phyloP scores from a whole-genome alignment of 1,284 basidiomycete species.

The Omphalotus olearius region DNA sequence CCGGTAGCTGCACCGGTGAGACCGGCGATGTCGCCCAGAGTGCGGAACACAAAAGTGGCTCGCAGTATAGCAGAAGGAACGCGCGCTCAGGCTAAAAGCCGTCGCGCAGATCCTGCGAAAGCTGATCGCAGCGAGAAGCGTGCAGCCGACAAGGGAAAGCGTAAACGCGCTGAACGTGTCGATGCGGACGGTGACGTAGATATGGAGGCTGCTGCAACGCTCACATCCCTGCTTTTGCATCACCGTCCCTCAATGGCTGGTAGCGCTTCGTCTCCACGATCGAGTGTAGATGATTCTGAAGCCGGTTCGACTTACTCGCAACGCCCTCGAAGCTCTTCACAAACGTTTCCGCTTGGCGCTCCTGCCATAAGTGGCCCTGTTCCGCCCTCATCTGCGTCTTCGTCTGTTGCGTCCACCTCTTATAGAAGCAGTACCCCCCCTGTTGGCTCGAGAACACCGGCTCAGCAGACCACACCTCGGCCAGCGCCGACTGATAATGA shows the following conservation, averaged over 20 bases:
- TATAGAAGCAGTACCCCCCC: conserved; percentile 27
- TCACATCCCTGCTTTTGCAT: conserved; percentile 65
- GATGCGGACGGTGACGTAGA: conserved; percentile 57
- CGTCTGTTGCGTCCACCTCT: conserved; percentile 14
- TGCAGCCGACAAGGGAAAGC: conserved; percentile 22
- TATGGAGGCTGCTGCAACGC: conserved; percentile 75
- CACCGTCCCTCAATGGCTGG: conserved; percentile 56
- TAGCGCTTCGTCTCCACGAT: conserved; percentile 59
- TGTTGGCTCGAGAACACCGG: conserved; percentile 9
- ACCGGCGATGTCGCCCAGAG: conserved; percentile 36
- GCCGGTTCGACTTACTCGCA: conserved; percentile 51
- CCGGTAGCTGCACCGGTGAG: conserved; percentile 53
- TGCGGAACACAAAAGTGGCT: conserved; percentile 29
- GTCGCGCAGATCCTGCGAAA: conserved; percentile 25
- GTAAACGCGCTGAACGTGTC: conserved; percentile 23
- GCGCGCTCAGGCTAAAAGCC: conserved; percentile 31
- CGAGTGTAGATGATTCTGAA: conserved; percentile 62
- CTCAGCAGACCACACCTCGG: conserved; percentile 31
- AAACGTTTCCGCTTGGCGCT: conserved; percentile 28
- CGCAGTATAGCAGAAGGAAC: conserved; percentile 43
- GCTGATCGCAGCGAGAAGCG: conserved; percentile 24
- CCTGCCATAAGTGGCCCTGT: conserved; percentile 19
- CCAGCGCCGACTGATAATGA: conserved; percentile 62
- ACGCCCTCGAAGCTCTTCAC: conserved; percentile 53
- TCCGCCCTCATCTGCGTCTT: conserved; percentile 15